phyloP scores from a whole-genome alignment of 108 stramenopile species.

The Skeletonema tropicum region DNA sequence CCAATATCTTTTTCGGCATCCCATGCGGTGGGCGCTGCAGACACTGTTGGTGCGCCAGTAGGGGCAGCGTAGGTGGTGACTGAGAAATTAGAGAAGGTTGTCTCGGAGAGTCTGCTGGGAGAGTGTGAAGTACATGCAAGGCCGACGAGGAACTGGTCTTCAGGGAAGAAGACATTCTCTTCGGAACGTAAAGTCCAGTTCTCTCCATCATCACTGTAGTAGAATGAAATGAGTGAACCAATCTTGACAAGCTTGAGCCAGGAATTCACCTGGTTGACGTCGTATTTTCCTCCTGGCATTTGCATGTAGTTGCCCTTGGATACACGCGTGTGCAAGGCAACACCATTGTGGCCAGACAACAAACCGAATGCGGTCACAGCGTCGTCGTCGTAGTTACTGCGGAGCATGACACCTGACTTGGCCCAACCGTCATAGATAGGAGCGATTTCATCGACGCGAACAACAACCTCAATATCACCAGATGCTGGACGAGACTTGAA shows the following conservation, averaged over 20 bases:
- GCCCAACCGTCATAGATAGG: slow-evolving; percentile 21
- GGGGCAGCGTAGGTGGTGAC: slow-evolving; percentile 17
- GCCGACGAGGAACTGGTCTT: slow-evolving; percentile 25
- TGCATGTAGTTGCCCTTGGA: slow-evolving; percentile 5
- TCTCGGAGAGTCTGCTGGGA: neutral
- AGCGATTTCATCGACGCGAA: slow-evolving; percentile 2
- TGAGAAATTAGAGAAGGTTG: slow-evolving; percentile 21
- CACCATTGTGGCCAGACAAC: slow-evolving; percentile 8
- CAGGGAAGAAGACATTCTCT: slow-evolving; percentile 25
- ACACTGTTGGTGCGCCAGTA: slow-evolving; percentile 18
- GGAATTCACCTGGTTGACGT: neutral
- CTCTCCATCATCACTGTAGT: slow-evolving; percentile 5
- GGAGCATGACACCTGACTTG: slow-evolving; percentile 36
- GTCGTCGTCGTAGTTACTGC: slow-evolving; percentile 4
- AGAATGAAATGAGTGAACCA: slow-evolving; percentile 2
- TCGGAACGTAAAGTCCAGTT: slow-evolving; percentile 12
- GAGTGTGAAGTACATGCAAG: slow-evolving; percentile 30
- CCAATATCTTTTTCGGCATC: slow-evolving; percentile 21
- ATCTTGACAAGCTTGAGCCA: slow-evolving; percentile 14
- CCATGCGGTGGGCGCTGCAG: slow-evolving; percentile 24
- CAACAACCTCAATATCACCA: slow-evolving; percentile 26
- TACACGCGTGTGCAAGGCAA: slow-evolving; percentile 6
- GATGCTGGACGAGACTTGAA: slow-evolving; percentile 7
- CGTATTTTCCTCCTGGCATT: neutral
- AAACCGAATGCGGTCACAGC: slow-evolving; percentile 11